These are phyloP conservation scores for Linum lewisii DNA, from an alignment of 345 rosid genomes.

Conservation along the genomic window DNA sequence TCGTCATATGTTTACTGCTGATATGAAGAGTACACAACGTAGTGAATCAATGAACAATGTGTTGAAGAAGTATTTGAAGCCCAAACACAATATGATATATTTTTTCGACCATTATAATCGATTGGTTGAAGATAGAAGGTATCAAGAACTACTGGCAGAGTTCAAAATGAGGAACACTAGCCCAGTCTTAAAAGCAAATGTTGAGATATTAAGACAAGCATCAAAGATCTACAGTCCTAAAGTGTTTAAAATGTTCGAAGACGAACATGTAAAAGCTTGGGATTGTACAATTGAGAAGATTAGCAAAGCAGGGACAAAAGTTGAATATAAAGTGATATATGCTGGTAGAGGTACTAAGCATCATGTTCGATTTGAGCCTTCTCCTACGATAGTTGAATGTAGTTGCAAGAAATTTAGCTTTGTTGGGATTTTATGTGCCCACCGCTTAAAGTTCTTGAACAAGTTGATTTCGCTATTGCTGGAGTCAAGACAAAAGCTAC, in stretches of 20 bases:
- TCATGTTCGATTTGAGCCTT: conserved; percentile 12
- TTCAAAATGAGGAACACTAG: too few species aligned
- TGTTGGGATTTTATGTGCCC: conserved; percentile 27
- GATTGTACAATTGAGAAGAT: conserved; percentile 22
- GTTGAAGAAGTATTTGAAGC: neutral
- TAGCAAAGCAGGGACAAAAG: conserved; percentile 10
- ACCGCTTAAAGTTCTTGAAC: conserved; percentile 26
- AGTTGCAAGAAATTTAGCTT: conserved; percentile 29
- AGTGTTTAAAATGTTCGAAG: conserved; percentile 25
- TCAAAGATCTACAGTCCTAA: conserved; percentile 1
- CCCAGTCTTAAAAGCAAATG: neutral
- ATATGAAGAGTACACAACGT: conserved; percentile 13
- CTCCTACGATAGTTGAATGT: conserved; percentile 17
- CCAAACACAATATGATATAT: neutral
- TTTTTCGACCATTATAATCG: conserved; percentile 6
- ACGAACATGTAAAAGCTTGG: conserved; percentile 22
- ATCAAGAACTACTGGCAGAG: conserved; percentile 3
- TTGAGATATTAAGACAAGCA: neutral
- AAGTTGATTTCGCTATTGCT: conserved; percentile 12
- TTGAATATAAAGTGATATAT: conserved; percentile 22
- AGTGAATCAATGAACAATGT: too few species aligned
- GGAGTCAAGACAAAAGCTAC: too few species aligned
- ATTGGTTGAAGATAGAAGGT: neutral
- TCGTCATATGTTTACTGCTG: conserved; percentile 27
- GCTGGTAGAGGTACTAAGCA: conserved; percentile 17